Evolutionary conservation across 495 filamentous ascomycete species (phyloP).

Genomic region (Copromyces sp.): DNA sequence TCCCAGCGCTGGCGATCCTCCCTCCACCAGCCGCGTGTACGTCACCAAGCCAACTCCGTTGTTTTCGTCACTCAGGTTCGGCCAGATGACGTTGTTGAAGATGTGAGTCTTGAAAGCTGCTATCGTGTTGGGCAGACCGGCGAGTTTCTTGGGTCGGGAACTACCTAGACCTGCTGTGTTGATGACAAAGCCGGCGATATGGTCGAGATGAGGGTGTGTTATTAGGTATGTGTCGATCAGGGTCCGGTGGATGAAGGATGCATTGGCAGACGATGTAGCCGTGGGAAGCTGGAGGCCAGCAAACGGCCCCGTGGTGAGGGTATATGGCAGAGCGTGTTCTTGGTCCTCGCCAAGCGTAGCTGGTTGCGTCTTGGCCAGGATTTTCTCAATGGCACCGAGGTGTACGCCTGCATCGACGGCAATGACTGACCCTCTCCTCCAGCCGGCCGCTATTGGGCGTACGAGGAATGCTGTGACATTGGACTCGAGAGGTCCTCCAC

Average conservation of each 20-base stretch:
- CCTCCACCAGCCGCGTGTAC: conserved; percentile 78
- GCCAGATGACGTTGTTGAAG: conserved; percentile 98
- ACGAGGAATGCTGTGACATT: conserved; percentile 84
- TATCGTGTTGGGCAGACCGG: conserved; percentile 76
- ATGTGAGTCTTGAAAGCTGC: conserved; percentile 83
- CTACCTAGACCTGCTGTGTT: conserved; percentile 80
- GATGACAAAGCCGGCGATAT: conserved; percentile 81
- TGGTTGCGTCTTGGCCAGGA: conserved; percentile 46
- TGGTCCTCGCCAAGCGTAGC: conserved; percentile 31
- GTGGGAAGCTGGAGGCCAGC: conserved; percentile 57
- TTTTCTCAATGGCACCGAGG: conserved; percentile 67
- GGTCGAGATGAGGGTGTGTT: conserved; percentile 91
- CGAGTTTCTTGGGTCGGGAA: conserved; percentile 66
- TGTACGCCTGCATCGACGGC: conserved; percentile 92
- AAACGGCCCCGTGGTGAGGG: conserved; percentile 52
- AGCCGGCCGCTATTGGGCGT: conserved; percentile 64
- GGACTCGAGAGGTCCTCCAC: conserved; percentile 82
- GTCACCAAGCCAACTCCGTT: conserved; percentile 86
- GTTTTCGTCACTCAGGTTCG: conserved; percentile 92
- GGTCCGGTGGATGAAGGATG: conserved; percentile 61
- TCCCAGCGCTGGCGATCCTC: conserved; percentile 71
- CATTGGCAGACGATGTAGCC: conserved; percentile 59
- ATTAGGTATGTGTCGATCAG: conserved; percentile 82
- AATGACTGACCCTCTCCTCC: conserved; percentile 69
- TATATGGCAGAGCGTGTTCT: conserved; percentile 22